Evolutionary conservation across 176 grass and related monocot species (phyloP).

Genomic region (Phragmites australis): DNA sequence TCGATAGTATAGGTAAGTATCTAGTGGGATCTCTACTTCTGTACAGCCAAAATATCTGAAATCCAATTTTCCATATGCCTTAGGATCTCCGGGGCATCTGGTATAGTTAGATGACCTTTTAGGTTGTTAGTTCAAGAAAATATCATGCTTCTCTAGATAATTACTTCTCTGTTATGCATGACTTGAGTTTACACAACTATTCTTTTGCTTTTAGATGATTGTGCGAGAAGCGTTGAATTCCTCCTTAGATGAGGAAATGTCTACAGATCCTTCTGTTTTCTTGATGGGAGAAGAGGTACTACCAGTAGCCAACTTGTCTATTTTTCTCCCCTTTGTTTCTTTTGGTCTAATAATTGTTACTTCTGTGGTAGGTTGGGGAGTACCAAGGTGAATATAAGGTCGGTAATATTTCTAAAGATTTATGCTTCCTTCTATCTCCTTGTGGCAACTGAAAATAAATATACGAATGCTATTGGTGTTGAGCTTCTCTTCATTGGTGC

Average conservation of each 20-base stretch:
- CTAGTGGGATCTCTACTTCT: background rate
- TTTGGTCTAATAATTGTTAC: slow-evolving; percentile 23
- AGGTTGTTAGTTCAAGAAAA: background rate
- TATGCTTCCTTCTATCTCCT: background rate
- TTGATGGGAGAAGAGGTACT: slow-evolving; percentile 94
- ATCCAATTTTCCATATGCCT: background rate
- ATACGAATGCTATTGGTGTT: background rate
- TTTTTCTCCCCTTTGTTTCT: background rate
- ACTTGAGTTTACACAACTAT: slow-evolving; percentile 1
- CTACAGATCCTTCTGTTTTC: slow-evolving; percentile 84
- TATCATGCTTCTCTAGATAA: background rate
- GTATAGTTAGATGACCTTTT: background rate
- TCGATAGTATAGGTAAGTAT: background rate
- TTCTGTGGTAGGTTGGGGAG: slow-evolving; percentile 73
- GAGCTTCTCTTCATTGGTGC: background rate
- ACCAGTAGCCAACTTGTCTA: background rate
- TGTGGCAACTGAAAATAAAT: background rate
- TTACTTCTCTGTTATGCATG: background rate
- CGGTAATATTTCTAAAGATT: slow-evolving; percentile 24
- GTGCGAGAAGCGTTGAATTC: slow-evolving; percentile 83
- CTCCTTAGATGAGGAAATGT: slow-evolving; percentile 91
- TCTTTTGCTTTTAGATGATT: slow-evolving; percentile 58
- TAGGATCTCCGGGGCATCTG: background rate
- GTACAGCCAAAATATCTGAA: background rate
- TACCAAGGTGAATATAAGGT: slow-evolving; percentile 99